Base-by-base conservation (phyloP, 2,329 filamentous ascomycete species). In the Gnomoniopsis smithogilvyi region DNA sequence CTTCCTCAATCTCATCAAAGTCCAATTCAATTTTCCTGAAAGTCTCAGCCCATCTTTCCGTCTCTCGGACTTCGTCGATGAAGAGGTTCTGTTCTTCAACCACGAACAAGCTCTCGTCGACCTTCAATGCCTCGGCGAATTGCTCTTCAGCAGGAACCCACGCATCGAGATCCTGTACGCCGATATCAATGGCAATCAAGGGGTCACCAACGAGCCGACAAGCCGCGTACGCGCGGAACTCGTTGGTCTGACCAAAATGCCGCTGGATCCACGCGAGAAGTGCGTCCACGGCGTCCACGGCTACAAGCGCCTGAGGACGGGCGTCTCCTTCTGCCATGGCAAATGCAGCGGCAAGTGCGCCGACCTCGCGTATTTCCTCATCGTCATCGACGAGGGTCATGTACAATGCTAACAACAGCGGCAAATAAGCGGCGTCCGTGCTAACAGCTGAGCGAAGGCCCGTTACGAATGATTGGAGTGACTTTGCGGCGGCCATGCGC, bases 1-100 rank as follows among this genome's bases (percentile, higher is more conserved):
- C 56, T 10, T 68, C 69, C 1, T 66, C 57, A 2, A 51, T 56
- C 3, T 64, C 56, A 63, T 65, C 68, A 6, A 56, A 24, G 36
- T 51, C 26, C 30, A 30, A 43, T 11, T 46, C 54, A 65, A 73
- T 30, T 43, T 58, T 49, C 19, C 65, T 59, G 33, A 90, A 74
- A 2, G 84, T 75, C 17, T 70, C 71, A 0, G 80, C 74, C 92
- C 92, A 97, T n/a, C 85, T 71, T 19, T 80, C 74, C 3, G 86
- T 79, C 71, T 97, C 93, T 51, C 86, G 80, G 6, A 91, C 84
- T 65, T 92, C 87, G 70, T 98, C 94, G 52, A 94, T 78, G 71
- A 91, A 98, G n/a, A 97, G 80, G 69, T 99, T 99, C 70, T 96
- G 92, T 70, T 96, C 93, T 73, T 99, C 95, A 58, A 92, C 82